Conservation (phyloP, 2,329 filamentous ascomycete species). For the Mollisia scopiformis region DNA sequence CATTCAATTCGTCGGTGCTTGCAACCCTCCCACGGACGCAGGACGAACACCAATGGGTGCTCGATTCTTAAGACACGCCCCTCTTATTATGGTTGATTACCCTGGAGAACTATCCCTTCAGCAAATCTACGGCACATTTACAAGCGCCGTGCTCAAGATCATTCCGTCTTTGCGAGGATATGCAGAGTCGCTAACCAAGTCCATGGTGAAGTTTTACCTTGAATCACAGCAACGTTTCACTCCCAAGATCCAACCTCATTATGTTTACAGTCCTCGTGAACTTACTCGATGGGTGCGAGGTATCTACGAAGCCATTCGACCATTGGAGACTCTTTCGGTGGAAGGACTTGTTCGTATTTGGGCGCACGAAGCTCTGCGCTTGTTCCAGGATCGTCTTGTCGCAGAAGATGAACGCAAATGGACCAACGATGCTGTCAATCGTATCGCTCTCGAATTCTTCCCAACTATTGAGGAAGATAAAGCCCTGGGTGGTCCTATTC, state of each 20-base stretch:
- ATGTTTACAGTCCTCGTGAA: conserved; percentile 98
- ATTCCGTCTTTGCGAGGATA: conserved; percentile 94
- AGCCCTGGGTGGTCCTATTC: conserved; percentile 87
- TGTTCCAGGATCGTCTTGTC: conserved; percentile 97
- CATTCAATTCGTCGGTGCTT: conserved; percentile 98
- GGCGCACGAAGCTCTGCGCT: conserved; percentile 93
- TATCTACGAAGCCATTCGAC: conserved; percentile 94
- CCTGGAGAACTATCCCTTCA: conserved; percentile 91
- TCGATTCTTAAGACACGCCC: conserved; percentile 92
- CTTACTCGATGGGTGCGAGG: conserved; percentile 97
- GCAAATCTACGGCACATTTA: conserved; percentile 99
- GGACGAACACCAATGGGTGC: conserved; percentile 93
- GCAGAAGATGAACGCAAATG: conserved; percentile 92
- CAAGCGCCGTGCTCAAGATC: conserved; percentile 93
- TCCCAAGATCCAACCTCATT: conserved; percentile 95
- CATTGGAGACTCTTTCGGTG: conserved; percentile 82
- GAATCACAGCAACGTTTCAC: conserved; percentile 96
- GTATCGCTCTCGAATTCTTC: conserved; percentile 90
- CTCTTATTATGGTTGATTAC: conserved; percentile 99
- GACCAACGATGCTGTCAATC: conserved; percentile 86
- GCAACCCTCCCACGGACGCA: conserved; percentile 96
- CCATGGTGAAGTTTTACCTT: conserved; percentile 96
- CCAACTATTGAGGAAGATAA: conserved; percentile 91
- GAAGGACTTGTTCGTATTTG: conserved; percentile 96
- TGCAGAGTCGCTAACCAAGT: conserved; percentile 88